Percentiles rank a stretch among this genome's conserved stretches.
phyloP scores from a whole-genome alignment of 2,329 filamentous ascomycete species.

The Rasamsonia emersonii region DNA sequence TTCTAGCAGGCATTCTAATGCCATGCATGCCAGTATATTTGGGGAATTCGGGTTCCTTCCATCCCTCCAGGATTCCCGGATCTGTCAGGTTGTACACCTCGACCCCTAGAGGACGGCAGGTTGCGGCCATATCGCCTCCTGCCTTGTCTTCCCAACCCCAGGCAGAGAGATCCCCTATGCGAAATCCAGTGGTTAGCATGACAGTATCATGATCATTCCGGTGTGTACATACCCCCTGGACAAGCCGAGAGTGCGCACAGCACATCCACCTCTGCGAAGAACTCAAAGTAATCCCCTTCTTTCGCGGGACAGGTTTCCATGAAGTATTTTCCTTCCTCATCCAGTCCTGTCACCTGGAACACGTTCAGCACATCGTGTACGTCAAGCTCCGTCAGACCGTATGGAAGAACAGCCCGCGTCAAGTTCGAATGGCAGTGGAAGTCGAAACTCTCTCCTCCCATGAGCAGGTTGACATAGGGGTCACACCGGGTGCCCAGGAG shows the following conservation, averaged over 20 bases:
- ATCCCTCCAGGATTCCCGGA: slow-evolving; percentile 46
- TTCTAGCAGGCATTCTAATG: slow-evolving; percentile 42
- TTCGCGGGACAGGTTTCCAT: slow-evolving; percentile 50
- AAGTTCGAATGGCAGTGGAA: slow-evolving; percentile 82
- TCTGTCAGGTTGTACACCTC: slow-evolving; percentile 60
- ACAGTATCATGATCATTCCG: background rate
- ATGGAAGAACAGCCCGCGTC: slow-evolving; percentile 60
- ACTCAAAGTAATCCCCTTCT: slow-evolving; percentile 54
- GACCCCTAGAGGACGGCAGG: slow-evolving; percentile 66
- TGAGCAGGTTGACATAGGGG: slow-evolving; percentile 69
- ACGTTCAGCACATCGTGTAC: slow-evolving; percentile 81
- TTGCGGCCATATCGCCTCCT: slow-evolving; percentile 49
- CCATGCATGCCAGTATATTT: slow-evolving; percentile 60
- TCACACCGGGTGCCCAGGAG: slow-evolving; percentile 75
- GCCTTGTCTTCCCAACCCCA: slow-evolving; percentile 66
- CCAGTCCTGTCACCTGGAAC: slow-evolving; percentile 74
- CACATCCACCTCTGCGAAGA: slow-evolving; percentile 71
- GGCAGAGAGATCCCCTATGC: slow-evolving; percentile 58
- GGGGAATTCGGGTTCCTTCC: slow-evolving; percentile 54
- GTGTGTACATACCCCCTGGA: slow-evolving; percentile 49
- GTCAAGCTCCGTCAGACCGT: slow-evolving; percentile 61
- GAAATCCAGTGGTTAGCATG: slow-evolving; percentile 10
- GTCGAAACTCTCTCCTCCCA: slow-evolving; percentile 64
- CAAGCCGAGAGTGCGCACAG: slow-evolving; percentile 61
- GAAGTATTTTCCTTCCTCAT: slow-evolving; percentile 64